Evolutionary conservation across 1,139 yeast species (phyloP), one percentile per base, ranked within the genome.

Genomic region (Arxiozyma bovina): DNA sequence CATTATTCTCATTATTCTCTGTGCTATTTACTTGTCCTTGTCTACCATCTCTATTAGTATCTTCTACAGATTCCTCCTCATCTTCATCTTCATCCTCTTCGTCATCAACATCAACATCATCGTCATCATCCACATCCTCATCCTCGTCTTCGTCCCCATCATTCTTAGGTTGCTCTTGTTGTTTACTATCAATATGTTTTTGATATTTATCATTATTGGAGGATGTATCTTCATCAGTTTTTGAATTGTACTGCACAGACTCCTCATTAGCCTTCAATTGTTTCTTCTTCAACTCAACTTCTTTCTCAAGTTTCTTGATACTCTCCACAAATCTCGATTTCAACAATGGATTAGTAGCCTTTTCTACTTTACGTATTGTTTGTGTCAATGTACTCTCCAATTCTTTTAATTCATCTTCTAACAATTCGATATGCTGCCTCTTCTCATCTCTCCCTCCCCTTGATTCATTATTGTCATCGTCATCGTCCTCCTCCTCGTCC

Each of bases 271-370:
- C 71, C 56, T 71, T 73, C 63, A 91, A 76, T 65, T 87, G 93
- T 56, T 86, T 77, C 72, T 81, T 81, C 75, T 93, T 93, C 65
- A 81, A 78, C 55, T 90, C 96, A 57, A 91, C 77, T 60, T 94
- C 96, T 52, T 85, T 83, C 69, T 83, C 85, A 63, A 94, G 77
- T 56, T 91, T 85, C 57, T 79, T 79, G 56, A 89, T 86, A 54
- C 88, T 89, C 61, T 87, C 94, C 63, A 85, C 79, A 68, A 90
- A 87, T 72, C 97, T 85, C 72, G 86, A 87, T 68, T 85, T 83
- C 81, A 93, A 78, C 74, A 93, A 85, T 63, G 91, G 91, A 68
- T 90, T 90, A 42, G 91, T 82, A 1, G 95, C 91, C 55, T 85
- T 84, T 20, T 78, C 81, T 51, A 89, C 80, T 62, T 88, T 93